Conservation (phyloP, 1,284 basidiomycete genomes). For the Puccinia triticina region DNA sequence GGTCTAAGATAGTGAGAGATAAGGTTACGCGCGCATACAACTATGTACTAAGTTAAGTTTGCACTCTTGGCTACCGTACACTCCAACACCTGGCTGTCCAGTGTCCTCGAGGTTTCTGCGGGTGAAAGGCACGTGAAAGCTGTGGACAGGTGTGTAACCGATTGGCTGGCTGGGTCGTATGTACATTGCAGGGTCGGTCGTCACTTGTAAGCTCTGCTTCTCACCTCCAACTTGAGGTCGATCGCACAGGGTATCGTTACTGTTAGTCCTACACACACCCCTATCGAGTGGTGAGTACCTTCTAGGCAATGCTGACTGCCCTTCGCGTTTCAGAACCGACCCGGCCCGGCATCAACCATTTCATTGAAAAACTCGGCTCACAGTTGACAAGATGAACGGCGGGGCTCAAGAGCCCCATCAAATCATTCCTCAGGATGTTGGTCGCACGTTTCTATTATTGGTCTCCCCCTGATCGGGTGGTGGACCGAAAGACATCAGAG, state of each 20-base stretch:
- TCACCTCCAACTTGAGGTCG: not conserved
- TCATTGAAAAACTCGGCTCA: not conserved
- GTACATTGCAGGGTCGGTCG: not conserved
- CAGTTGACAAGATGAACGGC: conserved; percentile 21
- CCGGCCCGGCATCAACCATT: not conserved
- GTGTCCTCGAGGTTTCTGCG: too few relatives aligned
- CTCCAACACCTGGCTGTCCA: too few relatives aligned
- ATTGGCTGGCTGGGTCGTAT: not conserved
- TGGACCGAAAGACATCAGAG: not conserved
- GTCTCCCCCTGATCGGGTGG: not conserved
- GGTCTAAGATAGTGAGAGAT: too few relatives aligned
- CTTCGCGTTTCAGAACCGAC: not conserved
- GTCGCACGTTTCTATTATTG: not conserved
- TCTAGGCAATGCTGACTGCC: too few relatives aligned
- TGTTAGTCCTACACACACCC: too few relatives aligned
- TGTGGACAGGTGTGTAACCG: not conserved
- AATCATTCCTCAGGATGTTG: not conserved
- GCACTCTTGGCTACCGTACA: too few relatives aligned
- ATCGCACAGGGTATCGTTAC: too few relatives aligned
- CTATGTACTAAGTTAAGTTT: not conserved
- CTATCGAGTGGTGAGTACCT: too few relatives aligned
- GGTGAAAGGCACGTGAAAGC: conserved; percentile 5
- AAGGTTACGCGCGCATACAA: too few relatives aligned
- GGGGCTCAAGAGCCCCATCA: conserved; percentile 2
- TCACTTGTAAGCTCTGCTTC: not conserved